phyloP scores from a whole-genome alignment of 2,329 filamentous ascomycete species.

The Escovopsis weberi region DNA sequence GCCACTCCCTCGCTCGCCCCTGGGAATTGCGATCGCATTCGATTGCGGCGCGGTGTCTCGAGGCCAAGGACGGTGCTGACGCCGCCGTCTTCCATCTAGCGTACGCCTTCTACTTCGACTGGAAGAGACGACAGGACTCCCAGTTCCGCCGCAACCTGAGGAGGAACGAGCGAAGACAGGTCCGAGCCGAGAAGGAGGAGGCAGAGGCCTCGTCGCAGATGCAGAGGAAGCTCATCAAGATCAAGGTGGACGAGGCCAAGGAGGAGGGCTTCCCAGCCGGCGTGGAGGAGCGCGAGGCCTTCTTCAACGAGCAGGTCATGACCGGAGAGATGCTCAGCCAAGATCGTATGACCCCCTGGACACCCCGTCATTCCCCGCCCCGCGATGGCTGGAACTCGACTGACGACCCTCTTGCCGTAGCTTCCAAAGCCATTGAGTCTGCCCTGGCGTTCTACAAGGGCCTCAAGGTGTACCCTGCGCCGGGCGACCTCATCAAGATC shows the following conservation, averaged over 20 bases:
- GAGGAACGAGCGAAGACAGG: constrained; percentile 60
- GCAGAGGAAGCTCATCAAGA: constrained; percentile 61
- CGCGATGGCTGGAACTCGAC: neutral
- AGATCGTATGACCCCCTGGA: constrained; percentile 46
- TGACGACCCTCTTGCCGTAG: constrained; percentile 22
- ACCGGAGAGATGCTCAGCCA: constrained; percentile 70
- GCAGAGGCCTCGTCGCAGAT: constrained; percentile 48
- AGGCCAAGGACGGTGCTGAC: no score
- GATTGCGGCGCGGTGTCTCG: neutral
- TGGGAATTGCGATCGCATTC: neutral
- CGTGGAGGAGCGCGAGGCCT: constrained; percentile 85
- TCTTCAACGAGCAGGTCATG: constrained; percentile 93
- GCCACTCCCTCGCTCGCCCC: no score
- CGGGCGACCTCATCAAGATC: constrained; percentile 82
- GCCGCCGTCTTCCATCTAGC: constrained; percentile 22
- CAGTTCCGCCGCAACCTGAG: constrained; percentile 55
- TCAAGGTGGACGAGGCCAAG: constrained; percentile 65
- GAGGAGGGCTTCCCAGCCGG: constrained; percentile 83
- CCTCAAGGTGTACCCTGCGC: constrained; percentile 93
- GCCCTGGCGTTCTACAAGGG: constrained; percentile 96
- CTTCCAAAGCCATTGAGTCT: constrained; percentile 60
- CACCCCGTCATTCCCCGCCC: neutral
- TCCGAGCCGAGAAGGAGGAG: constrained; percentile 57
- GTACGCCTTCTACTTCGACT: constrained; percentile 56
- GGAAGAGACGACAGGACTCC: constrained; percentile 46